These are phyloP conservation scores for Jimgerdemannia flammicorona DNA, from an alignment of 192 early-diverging fungal genomes.

Conservation along the genomic window DNA sequence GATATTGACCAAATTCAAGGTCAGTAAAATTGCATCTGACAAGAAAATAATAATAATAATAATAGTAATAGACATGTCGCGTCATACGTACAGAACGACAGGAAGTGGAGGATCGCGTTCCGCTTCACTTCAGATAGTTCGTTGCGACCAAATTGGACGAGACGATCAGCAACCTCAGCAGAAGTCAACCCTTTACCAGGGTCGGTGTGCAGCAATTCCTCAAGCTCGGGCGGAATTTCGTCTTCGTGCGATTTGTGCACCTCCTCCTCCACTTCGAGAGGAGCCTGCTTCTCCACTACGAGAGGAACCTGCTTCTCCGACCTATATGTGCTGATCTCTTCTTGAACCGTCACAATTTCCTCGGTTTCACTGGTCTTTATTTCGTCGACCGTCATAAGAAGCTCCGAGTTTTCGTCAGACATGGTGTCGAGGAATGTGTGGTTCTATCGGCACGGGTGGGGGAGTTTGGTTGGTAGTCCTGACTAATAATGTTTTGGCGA, in stretches of 20 bases:
- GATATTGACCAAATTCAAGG: not conserved
- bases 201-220: conserved; percentile 76
- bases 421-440: too few species aligned
- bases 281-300: conserved; percentile 47
- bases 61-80: conserved; percentile 4
- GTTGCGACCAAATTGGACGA: conserved; percentile 73
- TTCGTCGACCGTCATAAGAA: too few species aligned
- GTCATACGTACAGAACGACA: conserved; percentile 53
- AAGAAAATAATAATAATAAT: too few species aligned
- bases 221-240: conserved; percentile 74
- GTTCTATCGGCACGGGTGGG: too few species aligned
- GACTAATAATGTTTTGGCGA: too few species aligned
- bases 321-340: not conserved
- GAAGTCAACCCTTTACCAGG: conserved; percentile 69
- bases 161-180: conserved; percentile 63
- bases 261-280: conserved; percentile 63
- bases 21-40: not conserved
- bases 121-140: conserved; percentile 78
- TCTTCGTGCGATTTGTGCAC: conserved; percentile 69
- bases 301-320: conserved; percentile 39
- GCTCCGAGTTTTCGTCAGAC: too few species aligned
- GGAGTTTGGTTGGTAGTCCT: too few species aligned
- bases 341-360: not conserved
- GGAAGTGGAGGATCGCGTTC: conserved; percentile 79
- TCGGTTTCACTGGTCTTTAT: too few species aligned